Evolutionary conservation across 1,139 yeast species (phyloP).

Genomic region (Casaregolazyma lundiana): DNA sequence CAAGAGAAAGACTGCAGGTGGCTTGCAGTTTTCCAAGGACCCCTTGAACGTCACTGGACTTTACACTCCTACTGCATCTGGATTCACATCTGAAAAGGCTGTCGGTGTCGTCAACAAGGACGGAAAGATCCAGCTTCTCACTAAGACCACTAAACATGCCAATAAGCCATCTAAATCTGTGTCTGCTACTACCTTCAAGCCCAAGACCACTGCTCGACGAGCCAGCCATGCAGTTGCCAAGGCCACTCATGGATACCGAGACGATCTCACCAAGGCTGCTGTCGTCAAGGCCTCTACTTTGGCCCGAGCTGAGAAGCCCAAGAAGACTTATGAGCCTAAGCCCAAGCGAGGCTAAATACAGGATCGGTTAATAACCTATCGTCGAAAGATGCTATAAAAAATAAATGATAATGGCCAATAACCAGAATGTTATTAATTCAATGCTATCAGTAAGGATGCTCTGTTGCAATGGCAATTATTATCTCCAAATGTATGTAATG

Average conservation of each 20-base stretch:
- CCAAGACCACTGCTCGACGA: constrained; percentile 40
- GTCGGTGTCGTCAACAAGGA: constrained; percentile 38
- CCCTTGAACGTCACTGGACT: constrained; percentile 45
- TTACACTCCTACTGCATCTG: constrained; percentile 44
- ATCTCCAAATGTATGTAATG: too few relatives aligned
- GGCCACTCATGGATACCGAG: constrained; percentile 44
- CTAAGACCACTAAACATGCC: constrained; percentile 40
- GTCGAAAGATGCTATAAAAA: background rate
- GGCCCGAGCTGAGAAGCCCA: constrained; percentile 37
- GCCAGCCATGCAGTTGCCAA: constrained; percentile 43
- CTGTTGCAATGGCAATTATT: background rate
- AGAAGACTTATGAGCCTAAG: constrained; percentile 34
- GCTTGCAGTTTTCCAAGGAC: constrained; percentile 43
- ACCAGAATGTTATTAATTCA: too few relatives aligned
- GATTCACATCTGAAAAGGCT: constrained; percentile 47
- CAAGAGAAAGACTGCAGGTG: constrained; percentile 40
- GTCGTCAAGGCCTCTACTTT: constrained; percentile 44
- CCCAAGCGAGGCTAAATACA: constrained; percentile 21
- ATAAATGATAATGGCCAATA: constrained; percentile 6
- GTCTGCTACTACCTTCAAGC: constrained; percentile 38
- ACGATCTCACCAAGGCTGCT: constrained; percentile 43
- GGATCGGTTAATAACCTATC: background rate
- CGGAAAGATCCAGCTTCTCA: constrained; percentile 40
- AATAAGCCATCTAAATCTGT: constrained; percentile 43
- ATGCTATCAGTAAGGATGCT: too few relatives aligned